Base-by-base conservation (phyloP, 495 filamentous ascomycete genomes). In the Baudoinia panamericana region DNA sequence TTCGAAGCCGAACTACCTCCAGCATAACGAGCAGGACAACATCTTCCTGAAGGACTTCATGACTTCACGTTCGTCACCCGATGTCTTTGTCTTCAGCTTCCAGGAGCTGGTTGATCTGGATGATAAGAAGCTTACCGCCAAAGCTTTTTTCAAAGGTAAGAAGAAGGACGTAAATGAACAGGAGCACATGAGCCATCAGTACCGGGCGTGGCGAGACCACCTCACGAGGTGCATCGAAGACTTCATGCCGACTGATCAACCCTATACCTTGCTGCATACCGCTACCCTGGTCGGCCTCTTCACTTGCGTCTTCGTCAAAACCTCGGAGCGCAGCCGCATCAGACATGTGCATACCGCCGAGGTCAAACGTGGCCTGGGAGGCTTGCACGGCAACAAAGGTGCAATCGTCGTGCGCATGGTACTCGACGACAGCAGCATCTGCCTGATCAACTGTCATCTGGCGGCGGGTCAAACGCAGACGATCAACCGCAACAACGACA, bases 381-480 rank as follows among this genome's bases (percentile, higher is more conserved):
- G 90, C 29, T 63, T 84, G 31, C 81, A 94, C 53, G 90, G 90
- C 0, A 97, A 97, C 62, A 97, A 97, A 68, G 78, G 78, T 51
- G 88, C 88, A n/a, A 72, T 97, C 34, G 66, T 95, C 39, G 63
- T 94, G 23, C 84, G 92, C 20, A 90, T 97, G 55, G 64, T 85
- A 37, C 62, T 97, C 0, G 90, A 97, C 47, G 85, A 96, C 53
- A 85, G 74, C 36, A 94, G 87, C 1, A 60, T 97, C 26, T 96
- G 90, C 63, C 90, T 97, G 59, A 76, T 95, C 56, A 97, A 97
- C 54, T 97, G 90, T 56, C 90, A 97, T 71, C 69, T 97, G 37
- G 90, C 90, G 11, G 90, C 90, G 1, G 90, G 90, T 3, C 92
- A 96, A 60, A 77, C 79, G 0, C 79, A 85, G 43, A 94, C 88